These are phyloP conservation scores for Populus ilicifolia DNA, from an alignment of 345 rosid genomes.

Conservation along the genomic window DNA sequence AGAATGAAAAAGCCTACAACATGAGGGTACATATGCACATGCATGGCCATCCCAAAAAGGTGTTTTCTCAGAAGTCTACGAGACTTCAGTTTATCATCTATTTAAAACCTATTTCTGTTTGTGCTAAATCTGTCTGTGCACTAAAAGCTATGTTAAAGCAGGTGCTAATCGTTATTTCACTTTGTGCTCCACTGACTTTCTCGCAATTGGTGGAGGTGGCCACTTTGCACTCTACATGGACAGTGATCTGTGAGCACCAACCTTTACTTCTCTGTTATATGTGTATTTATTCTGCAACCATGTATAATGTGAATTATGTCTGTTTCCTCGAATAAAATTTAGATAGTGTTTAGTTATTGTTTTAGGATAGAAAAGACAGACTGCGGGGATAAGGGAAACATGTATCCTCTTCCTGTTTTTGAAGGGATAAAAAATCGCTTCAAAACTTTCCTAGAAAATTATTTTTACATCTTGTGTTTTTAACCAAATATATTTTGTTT, in stretches of 20 bases:
- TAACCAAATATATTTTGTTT: too few species aligned
- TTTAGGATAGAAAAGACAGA: too few species aligned
- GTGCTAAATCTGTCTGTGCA: neutral
- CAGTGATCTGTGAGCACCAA: slow-evolving; percentile 63
- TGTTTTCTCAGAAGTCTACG: neutral
- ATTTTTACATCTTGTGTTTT: too few species aligned
- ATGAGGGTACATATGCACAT: neutral
- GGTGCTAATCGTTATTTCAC: slow-evolving; percentile 94
- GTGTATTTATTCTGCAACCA: neutral
- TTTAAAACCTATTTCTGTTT: neutral
- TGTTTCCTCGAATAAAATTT: neutral
- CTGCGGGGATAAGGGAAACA: too few species aligned
- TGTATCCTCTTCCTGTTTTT: too few species aligned
- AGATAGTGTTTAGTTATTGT: too few species aligned
- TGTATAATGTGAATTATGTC: neutral
- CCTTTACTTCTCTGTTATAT: neutral
- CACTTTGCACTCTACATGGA: slow-evolving; percentile 91
- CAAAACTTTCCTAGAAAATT: too few species aligned
- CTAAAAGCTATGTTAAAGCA: slow-evolving; percentile 36
- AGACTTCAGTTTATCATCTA: neutral
- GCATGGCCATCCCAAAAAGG: neutral
- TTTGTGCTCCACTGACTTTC: slow-evolving; percentile 66
- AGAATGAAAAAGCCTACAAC: neutral
- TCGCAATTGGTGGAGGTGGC: slow-evolving; percentile 95
- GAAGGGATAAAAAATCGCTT: too few species aligned